Evolutionary conservation across 129 eudicot genomes (phyloP), one percentile per base, ranked within the genome.

Genomic region (Smallanthus sonchifolius): DNA sequence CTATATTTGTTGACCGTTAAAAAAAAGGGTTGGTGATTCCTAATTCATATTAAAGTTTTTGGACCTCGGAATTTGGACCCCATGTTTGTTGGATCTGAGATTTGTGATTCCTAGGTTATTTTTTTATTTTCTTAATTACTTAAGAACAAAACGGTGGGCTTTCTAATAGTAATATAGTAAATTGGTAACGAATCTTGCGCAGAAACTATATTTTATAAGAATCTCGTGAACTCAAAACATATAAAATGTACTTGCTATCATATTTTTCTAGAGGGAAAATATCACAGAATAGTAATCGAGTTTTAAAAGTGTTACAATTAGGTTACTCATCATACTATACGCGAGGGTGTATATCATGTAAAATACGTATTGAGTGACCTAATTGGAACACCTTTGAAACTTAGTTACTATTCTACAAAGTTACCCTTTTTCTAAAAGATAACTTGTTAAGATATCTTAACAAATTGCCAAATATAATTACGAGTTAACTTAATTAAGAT

Each of bases 41-140:
- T 67, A 19, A 11, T 54, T 39, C 67, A 45, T 28, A 44, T 45
- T 36, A 5, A 13, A 47, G 61, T 70, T 54, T 48, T 64, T 17
- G 54, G 20, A 67, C 67, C 80, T 76, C 0, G 80, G 74, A 76
- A 54, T 51, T 54, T 76, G 80, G 79, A 65, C 68, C 80, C 80
- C 80, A 67, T 76, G 74, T 76, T 76, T 76, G 55, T 67, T 76
- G 80, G 80, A 76, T 76, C 80, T 67, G 47, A 76, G 80, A 76
- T 56, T 55, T 76, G 60, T 67, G 80, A 76, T 69, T 68, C 75
- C 81, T 57, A 77, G 62, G 69, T 42, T 77, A 32, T 77, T 32
- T 17, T 17, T 67, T 40, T 36, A 64, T 14, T 34, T 56, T 55
- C 35, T 20, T 56, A 56, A 35, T 65, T 66, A 7, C 42, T 16